Evolutionary conservation across 129 eudicot genomes (phyloP).

Genomic region (Helianthus annuus): DNA sequence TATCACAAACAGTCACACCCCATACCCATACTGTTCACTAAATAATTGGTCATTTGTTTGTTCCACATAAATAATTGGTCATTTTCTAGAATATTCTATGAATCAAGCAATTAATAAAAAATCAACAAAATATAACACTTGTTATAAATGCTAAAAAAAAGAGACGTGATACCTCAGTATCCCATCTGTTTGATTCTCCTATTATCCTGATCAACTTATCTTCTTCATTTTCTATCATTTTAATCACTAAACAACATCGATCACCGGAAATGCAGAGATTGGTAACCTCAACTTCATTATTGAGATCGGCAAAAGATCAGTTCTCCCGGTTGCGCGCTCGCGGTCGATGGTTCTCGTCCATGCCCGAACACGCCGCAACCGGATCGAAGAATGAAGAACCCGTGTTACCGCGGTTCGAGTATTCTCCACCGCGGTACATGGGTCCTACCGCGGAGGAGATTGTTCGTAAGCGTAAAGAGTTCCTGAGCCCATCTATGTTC

Average conservation of each 20-base stretch:
- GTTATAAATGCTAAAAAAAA: background rate
- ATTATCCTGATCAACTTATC: background rate
- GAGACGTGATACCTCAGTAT: conserved; percentile 6
- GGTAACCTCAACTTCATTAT: background rate
- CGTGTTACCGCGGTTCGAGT: conserved; percentile 52
- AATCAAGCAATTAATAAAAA: background rate
- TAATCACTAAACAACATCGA: background rate
- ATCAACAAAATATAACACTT: background rate
- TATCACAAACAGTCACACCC: background rate
- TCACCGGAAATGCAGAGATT: conserved; percentile 18
- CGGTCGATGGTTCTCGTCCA: background rate
- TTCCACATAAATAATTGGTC: background rate
- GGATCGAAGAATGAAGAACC: conserved; percentile 21
- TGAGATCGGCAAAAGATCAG: background rate
- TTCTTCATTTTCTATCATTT: background rate
- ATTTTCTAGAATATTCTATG: background rate
- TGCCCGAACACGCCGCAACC: background rate
- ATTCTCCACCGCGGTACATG: conserved; percentile 65
- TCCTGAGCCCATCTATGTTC: conserved; percentile 74
- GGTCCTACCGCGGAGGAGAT: conserved; percentile 64
- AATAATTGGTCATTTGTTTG: background rate
- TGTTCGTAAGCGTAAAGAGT: conserved; percentile 52
- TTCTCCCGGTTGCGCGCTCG: background rate
- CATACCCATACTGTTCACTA: background rate
- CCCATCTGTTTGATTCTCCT: background rate